Base-by-base conservation (phyloP, 2,329 filamentous ascomycete genomes). In the Cladosporium sp. region DNA sequence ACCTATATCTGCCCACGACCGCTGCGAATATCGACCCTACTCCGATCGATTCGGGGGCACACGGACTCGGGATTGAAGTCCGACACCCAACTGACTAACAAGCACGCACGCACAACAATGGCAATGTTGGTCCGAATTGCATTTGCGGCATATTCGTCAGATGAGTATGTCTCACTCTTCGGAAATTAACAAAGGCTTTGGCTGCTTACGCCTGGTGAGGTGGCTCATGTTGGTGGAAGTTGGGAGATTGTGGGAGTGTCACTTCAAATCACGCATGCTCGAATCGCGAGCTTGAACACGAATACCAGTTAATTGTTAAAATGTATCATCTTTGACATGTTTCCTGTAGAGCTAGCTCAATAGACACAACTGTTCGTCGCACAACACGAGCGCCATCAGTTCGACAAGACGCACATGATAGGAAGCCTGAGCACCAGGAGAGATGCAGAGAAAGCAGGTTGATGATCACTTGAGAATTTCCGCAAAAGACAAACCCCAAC, bases 391-490 rank as follows among this genome's bases (percentile, higher is more conserved):
- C 36, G 18, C 56, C 30, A 18, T 58, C 56, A 28, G 21, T 58
- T 58, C 21, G 32, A 46, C 16, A 28, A 46, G 56, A 58, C 34
- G 25, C 21, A 46, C 21, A 34, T 46, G 39, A 46, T 28, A 26
- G 32, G 25, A 58, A 39, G 36, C 16, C 56, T 46, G 56, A 58
- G 56, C 32, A 16, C 34, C 25, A 36, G 58, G 26, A 51, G 58
- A 61, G 18, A 25, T 61, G 46, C 28, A n/a, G 58, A 36, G 43
- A 46, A 61, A 25, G 28, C 32, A 63, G 48, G 60, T 56, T 63
- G 60, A 63, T 63, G 60, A 63, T 63, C 49, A 63, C 60, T 56
- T 56, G 49, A 63, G 60, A 63, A 63, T 63, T 63, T 63, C 32
- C 49, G 49, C 60, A 64, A 64, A 49, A 64, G 26, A 64, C 53